Evolutionary conservation across 2,329 filamentous ascomycete species (phyloP).

Genomic region (Paecilomyces niveus): DNA sequence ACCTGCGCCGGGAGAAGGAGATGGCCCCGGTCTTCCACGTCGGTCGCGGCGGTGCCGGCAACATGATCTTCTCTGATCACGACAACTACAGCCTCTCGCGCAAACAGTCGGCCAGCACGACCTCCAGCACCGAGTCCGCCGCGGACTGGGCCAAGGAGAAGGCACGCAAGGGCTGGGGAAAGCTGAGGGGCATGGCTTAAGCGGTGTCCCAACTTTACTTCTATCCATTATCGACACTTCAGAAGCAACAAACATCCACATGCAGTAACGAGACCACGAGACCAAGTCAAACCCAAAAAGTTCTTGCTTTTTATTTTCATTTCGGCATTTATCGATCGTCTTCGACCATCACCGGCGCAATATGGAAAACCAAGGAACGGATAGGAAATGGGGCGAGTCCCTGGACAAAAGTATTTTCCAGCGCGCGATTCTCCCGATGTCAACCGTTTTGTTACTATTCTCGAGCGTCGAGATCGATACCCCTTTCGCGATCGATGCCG

Average conservation of each 20-base stretch:
- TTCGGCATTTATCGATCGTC: background rate
- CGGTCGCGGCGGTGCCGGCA: constrained; percentile 55
- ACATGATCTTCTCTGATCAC: constrained; percentile 32
- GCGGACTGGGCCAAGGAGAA: constrained; percentile 27
- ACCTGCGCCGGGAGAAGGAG: constrained; percentile 45
- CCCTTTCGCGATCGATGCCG: background rate
- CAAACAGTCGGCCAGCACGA: constrained; percentile 30
- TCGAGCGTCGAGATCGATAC: background rate
- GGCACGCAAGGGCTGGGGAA: constrained; percentile 33
- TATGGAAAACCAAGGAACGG: background rate
- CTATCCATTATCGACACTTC: background rate
- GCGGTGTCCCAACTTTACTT: too few relatives aligned
- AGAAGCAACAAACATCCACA: background rate
- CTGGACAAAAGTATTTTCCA: background rate
- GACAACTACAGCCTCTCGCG: constrained; percentile 20
- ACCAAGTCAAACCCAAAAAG: constrained; percentile 3
- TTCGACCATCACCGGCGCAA: background rate
- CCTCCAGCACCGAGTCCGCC: constrained; percentile 27
- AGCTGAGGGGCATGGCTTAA: constrained; percentile 30
- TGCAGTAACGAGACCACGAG: constrained; percentile 1
- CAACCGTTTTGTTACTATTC: background rate
- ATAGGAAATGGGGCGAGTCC: background rate
- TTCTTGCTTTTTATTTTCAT: constrained; percentile 1
- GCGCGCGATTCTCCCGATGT: background rate
- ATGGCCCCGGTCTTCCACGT: constrained; percentile 58